Percentiles rank a stretch among this genome's conserved stretches.
These are phyloP conservation scores for Diplotaxis tenuifolia DNA, from an alignment of 345 rosid species.

Conservation along the genomic window DNA sequence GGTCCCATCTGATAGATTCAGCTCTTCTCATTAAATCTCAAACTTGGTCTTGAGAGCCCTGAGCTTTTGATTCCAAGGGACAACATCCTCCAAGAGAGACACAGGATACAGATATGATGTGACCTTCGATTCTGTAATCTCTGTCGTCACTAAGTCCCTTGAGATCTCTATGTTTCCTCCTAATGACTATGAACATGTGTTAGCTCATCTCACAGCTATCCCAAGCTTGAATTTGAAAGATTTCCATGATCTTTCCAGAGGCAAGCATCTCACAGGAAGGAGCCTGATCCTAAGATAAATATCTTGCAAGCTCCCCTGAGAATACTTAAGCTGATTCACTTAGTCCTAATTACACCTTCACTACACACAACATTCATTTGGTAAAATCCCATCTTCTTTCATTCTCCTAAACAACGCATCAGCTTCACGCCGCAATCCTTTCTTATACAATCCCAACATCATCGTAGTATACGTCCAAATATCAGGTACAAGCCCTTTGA, in stretches of 20 bases:
- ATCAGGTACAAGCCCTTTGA: neutral
- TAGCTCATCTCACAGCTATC: slow-evolving; percentile 1
- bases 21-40: slow-evolving; percentile 6
- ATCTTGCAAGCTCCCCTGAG: slow-evolving; percentile 17
- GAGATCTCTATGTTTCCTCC: neutral
- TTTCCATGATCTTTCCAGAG: slow-evolving; percentile 9
- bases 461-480: neutral
- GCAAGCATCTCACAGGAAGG: neutral
- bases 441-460: slow-evolving; percentile 15
- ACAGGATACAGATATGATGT: neutral
- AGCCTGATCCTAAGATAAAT: neutral
- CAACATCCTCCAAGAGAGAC: neutral
- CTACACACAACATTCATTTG: slow-evolving; percentile 21
- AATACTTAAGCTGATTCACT: neutral
- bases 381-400: slow-evolving; percentile 9
- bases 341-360: neutral
- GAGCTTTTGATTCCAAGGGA: neutral
- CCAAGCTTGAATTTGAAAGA: slow-evolving; percentile 2
- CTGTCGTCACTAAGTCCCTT: neutral
- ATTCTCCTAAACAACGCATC: slow-evolving; percentile 1
- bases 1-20: neutral
- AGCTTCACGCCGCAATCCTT: neutral
- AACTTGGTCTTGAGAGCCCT: neutral
- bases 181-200: slow-evolving; percentile 9
- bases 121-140: slow-evolving; percentile 9